Base-by-base conservation (phyloP, 306 rosid species). In the Casuarina equisetifolia region DNA sequence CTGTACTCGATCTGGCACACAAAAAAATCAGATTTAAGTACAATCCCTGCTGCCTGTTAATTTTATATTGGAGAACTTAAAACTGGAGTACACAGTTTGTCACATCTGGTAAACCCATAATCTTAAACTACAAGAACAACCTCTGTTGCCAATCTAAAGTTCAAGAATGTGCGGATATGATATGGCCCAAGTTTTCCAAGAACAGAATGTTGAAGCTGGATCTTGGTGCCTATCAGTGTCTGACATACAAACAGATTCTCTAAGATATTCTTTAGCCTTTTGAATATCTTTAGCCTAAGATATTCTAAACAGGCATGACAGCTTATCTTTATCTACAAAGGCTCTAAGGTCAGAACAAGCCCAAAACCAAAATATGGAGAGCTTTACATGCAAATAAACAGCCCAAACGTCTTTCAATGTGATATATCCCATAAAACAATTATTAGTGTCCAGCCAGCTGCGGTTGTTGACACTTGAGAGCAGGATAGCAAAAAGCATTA, bases 1-100 rank as follows among this genome's bases (percentile, higher is more conserved):
- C 62, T 79, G 72, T 79, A 95, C 80, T 74, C 91, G 90, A 82
- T 89, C 98, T 92, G 76, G 79, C 80, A 83, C 11, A 63, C 67
- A 76, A 67, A 39, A 58, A 66, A 69, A 20, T 9, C 11, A n/a
- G 48, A 58, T 53, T 25, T 44, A 57, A 3, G 68, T 39, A 4
- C n/a, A 72, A 7, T 39, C 54, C 71, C 25, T 3, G 71, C 8
- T 42, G 48, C 17, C 51, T 15, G 66, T 32, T 12, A 61, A 48
- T 67, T 66, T 40, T 3, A 58, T 9, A 10, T 8, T 74, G 67
- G 25, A 69, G 61, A 69, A 64, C 73, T 69, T 20, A 73, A 67
- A 74, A 39, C 20, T 38, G 35, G 36, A 62, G 55, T 32, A 81
- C 49, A 68, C 70, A 42, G 16, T 42, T 58, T 67, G 57, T 44